Evolutionary conservation across 805 yeast genomes (phyloP), one percentile per base, ranked within the genome.

Genomic region (Hanseniaspora taiwanica): DNA sequence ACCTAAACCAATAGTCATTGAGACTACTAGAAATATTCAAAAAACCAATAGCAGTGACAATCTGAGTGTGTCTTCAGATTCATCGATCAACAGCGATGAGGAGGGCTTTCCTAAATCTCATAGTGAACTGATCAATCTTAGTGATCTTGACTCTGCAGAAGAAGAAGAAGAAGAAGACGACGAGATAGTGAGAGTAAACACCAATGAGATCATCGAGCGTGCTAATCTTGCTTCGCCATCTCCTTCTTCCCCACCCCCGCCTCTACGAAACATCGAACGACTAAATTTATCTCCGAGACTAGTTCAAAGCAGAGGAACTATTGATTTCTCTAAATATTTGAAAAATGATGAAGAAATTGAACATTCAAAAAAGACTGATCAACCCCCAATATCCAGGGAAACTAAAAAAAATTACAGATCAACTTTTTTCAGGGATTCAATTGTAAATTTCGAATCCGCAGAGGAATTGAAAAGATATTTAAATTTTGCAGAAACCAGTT

Each of bases 391-490:
- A 21, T 13, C 6, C n/a, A 13, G 16, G 36, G 21, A 3, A 38
- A 24, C 17, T 17, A 23, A 24, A 20, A 19, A 13, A 33, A 24
- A 27, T 6, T 20, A 36, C 8, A 40, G 43, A 21, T 10, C 36
- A 13, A 40, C 43, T 18, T 36, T 40, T 2, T 18, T 40, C 20
- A 37, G 43, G 19, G 42, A 40, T 32, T 40, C 42, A 9, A 20
- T 39, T 13, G 34, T 39, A 33, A 44, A 35, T 25, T 35, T 27
- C 36, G 51, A 47, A 12, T 42, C 55, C 6, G 34, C 48, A 2
- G 56, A 55, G 24, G 51, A 53, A 17, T 46, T 55, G 17, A 49
- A 46, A 21, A 47, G 48, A 29, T 56, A 54, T 38, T 40, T 56
- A 33, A 48, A 46, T 24, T 56, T 44, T 42, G 55, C 55, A 6